A percentile compares a stretch with the other conserved stretches of the same genome.
Conservation (phyloP, 2,329 filamentous ascomycete genomes). For the Elsinoe necatrix region DNA sequence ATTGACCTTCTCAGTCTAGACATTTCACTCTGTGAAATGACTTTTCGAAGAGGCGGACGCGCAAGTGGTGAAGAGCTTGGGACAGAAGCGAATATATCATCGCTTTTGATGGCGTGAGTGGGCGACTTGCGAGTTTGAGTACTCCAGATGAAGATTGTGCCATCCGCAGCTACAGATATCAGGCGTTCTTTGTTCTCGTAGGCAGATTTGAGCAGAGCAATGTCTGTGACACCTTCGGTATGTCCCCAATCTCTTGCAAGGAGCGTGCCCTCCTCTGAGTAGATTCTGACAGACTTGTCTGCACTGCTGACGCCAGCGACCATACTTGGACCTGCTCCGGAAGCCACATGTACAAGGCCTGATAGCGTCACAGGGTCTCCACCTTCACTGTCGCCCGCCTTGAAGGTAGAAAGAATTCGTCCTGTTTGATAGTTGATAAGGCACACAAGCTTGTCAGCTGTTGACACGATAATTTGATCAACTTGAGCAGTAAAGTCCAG, state of each 20-base stretch:
- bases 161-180: conserved; percentile 43
- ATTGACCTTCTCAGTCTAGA: conserved; percentile 59
- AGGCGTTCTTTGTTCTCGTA: conserved; percentile 37
- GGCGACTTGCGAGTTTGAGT: conserved; percentile 18
- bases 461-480: conserved; percentile 50
- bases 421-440: conserved; percentile 51
- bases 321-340: conserved; percentile 53
- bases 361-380: conserved; percentile 77
- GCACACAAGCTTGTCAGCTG: conserved; percentile 54
- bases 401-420: conserved; percentile 64
- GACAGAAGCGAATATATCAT: conserved; percentile 14
- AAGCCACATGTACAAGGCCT: conserved; percentile 56
- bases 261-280: conserved; percentile 71
- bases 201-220: conserved; percentile 47
- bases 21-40: conserved; percentile 79
- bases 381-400: conserved; percentile 70
- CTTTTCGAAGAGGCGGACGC: conserved; percentile 69
- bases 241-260: conserved; percentile 90
- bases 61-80: conserved; percentile 35
- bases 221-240: conserved; percentile 83
- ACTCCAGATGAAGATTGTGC: conserved; percentile 44
- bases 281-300: conserved; percentile 89
- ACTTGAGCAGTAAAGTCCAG: conserved; percentile 62
- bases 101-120: conserved; percentile 2
- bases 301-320: conserved; percentile 86